Base-by-base conservation (phyloP, 768 basidiomycete species). In the Pulveroboletus sp. region DNA sequence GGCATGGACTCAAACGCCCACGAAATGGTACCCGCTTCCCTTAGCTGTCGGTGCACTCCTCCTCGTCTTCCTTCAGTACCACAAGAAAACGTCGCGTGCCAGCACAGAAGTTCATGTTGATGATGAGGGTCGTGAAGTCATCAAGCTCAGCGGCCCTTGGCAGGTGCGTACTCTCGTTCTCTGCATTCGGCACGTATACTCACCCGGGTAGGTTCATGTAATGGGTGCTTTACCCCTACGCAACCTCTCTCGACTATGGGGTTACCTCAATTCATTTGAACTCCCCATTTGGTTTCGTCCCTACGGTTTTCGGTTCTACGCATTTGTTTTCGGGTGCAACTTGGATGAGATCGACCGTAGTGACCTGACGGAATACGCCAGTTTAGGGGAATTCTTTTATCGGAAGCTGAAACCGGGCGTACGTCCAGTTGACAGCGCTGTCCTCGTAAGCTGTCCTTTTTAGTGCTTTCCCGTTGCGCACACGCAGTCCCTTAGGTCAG, bases 221-320 rank as follows among this genome's bases (percentile, higher is more conserved):
- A 76, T 98, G 43, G 95, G 94, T 44, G 94, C 94, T 10, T 79
- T 99, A 2, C 96, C 96, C 0, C 79, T 98, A 6, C 83, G 94
- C 35, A 93, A 93, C 53, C 82, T 97, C 64, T 98, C 95, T n/a
- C 86, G 94, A 2, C 69, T 98, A 6, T 98, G 95, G 93, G 96
- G 96, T 6, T 94, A 93, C 68, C 61, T 98, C 53, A 99, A 97
- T 73, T 89, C 88, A 2, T 77, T 94, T 54, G 87, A 93, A 59
- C 80, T 99, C 6, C 96, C 96, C 26, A 76, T 94, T 52, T 99
- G 93, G 94, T 79, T 93, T 70, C 79, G 96, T n/a, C 93, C 93
- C 4, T 81, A 83, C 63, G 90, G 94, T 31, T 83, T 93, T 73
- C 80, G 82, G 50, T 61, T 94, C 41, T 99, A 97, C 64, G 80